A percentile compares a stretch with the other conserved stretches of the same genome.
Conservation (phyloP, 2,329 filamentous ascomycete species). For the Claviceps purpurea region DNA sequence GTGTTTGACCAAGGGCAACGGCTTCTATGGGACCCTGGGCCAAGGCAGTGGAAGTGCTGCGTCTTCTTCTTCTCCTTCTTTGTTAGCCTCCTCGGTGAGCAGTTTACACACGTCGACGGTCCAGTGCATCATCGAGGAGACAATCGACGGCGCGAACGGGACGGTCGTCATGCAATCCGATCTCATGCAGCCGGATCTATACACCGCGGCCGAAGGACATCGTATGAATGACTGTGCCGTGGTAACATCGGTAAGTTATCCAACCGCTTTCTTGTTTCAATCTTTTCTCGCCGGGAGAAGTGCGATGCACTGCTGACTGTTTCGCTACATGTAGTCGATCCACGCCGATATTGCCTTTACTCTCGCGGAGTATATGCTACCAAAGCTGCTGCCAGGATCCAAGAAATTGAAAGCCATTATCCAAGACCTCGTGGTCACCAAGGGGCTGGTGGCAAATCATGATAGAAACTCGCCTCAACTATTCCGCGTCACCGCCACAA, state of each 20-base stretch:
- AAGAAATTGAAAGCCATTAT: slow-evolving; percentile 50
- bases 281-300: too few relatives aligned
- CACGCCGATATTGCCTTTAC: slow-evolving; percentile 53
- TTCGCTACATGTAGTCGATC: slow-evolving; percentile 5
- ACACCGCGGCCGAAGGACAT: slow-evolving; percentile 26
- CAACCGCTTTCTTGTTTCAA: too few relatives aligned
- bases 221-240: slow-evolving; percentile 28
- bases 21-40: slow-evolving; percentile 32
- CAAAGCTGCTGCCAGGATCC: slow-evolving; percentile 43
- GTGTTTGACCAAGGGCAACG: slow-evolving; percentile 51
- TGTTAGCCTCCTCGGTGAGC: not conserved
- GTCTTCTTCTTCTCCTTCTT: not conserved
- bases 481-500: slow-evolving; percentile 16
- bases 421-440: slow-evolving; percentile 52
- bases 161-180: slow-evolving; percentile 24
- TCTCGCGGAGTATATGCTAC: slow-evolving; percentile 48
- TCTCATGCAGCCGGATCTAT: slow-evolving; percentile 24
- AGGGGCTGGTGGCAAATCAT: slow-evolving; percentile 22
- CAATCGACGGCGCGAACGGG: slow-evolving; percentile 12
- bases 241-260: slow-evolving; percentile 27
- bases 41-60: not conserved
- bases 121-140: slow-evolving; percentile 24
- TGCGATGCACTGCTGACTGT: too few relatives aligned
- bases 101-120: slow-evolving; percentile 18
- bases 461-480: slow-evolving; percentile 17